Evolutionary conservation across 2,329 filamentous ascomycete genomes (phyloP).

Genomic region (Diatrype stigma): DNA sequence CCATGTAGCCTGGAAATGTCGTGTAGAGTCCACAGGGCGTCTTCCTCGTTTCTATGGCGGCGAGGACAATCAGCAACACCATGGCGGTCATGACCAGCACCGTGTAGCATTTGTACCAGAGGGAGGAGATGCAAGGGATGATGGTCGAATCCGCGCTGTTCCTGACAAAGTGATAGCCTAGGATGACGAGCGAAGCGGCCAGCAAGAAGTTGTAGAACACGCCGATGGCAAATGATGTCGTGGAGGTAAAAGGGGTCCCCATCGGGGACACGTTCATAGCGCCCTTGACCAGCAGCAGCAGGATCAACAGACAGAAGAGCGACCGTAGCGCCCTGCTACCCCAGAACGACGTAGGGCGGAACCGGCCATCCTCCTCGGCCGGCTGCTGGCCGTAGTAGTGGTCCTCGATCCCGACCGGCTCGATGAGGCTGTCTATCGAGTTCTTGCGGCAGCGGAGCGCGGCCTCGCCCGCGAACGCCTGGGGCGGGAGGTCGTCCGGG

Average conservation of each 20-base stretch:
- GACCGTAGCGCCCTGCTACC: neutral
- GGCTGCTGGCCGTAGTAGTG: neutral
- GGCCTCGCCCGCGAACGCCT: too few relatives aligned
- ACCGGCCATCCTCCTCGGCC: neutral
- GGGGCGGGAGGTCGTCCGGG: too few relatives aligned
- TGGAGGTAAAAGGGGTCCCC: neutral
- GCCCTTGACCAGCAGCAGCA: neutral
- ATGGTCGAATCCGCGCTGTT: neutral
- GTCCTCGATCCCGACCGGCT: neutral
- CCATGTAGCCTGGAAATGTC: neutral
- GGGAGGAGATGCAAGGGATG: constrained; percentile 3
- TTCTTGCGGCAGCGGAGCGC: neutral
- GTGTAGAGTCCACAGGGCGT: neutral
- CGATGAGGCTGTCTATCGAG: constrained; percentile 6
- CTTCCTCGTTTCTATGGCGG: neutral
- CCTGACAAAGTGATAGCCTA: constrained; percentile 1
- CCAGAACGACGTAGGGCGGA: neutral
- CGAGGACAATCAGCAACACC: neutral
- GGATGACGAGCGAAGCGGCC: neutral
- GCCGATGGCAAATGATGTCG: constrained; percentile 1
- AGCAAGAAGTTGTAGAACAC: neutral
- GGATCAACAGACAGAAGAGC: neutral
- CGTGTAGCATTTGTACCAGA: constrained; percentile 4
- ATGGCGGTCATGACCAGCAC: neutral
- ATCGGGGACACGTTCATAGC: neutral